These are phyloP conservation scores for Capronia coronata DNA, from an alignment of 2,329 filamentous ascomycete genomes.

Conservation along the genomic window DNA sequence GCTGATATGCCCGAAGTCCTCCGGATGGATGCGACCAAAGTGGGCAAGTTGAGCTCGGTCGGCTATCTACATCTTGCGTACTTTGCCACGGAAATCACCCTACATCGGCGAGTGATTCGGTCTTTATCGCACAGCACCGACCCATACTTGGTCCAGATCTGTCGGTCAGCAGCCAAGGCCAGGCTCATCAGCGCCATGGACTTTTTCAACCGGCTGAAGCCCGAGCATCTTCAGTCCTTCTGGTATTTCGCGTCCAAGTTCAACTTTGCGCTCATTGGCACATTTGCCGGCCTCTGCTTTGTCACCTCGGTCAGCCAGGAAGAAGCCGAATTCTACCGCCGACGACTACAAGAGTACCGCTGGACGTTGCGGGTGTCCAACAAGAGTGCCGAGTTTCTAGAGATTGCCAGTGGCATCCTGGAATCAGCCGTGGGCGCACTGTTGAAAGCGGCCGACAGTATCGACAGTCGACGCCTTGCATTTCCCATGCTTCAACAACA, in stretches of 20 bases:
- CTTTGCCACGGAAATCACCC: constrained; percentile 42
- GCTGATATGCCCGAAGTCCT: constrained; percentile 42
- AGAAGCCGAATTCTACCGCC: constrained; percentile 87
- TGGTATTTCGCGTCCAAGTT: constrained; percentile 55
- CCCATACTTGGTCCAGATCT: constrained; percentile 69
- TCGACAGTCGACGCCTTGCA: constrained; percentile 25
- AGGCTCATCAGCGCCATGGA: constrained; percentile 94
- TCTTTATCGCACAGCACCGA: constrained; percentile 47
- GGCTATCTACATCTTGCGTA: constrained; percentile 44
- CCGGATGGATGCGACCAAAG: constrained; percentile 45
- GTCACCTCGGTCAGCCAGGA: constrained; percentile 80
- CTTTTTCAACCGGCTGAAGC: constrained; percentile 86
- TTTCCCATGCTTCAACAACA: constrained; percentile 28
- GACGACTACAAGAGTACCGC: constrained; percentile 77
- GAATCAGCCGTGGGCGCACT: constrained; percentile 27
- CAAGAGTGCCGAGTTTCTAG: constrained; percentile 28
- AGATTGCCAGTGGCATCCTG: constrained; percentile 29
- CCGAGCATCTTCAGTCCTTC: constrained; percentile 78
- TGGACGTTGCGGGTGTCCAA: constrained; percentile 83
- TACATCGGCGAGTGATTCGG: constrained; percentile 39
- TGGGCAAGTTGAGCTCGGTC: constrained; percentile 37
- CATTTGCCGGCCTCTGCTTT: constrained; percentile 78
- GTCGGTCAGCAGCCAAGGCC: constrained; percentile 87
- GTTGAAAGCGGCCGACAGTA: constrained; percentile 25
- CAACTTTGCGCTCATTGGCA: constrained; percentile 91